Percentiles rank a stretch among this genome's conserved stretches.
These are phyloP conservation scores for Diaporthe sp. DNA, from an alignment of 2,329 filamentous ascomycete species.

Conservation along the genomic window DNA sequence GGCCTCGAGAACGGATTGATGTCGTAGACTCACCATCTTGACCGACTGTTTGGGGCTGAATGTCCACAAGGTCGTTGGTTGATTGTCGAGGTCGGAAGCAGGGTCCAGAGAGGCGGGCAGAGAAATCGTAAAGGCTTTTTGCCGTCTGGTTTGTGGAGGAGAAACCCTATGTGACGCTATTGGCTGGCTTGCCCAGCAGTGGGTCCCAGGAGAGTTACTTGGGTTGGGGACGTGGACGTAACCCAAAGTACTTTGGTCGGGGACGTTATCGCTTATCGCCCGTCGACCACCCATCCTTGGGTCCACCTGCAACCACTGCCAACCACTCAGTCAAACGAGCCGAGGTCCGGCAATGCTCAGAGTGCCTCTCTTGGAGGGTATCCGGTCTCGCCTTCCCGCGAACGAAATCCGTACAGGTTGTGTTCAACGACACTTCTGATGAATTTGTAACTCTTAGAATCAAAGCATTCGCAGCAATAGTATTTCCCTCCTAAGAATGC, in stretches of 20 bases:
- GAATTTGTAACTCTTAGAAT: neutral
- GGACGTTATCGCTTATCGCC: slow-evolving; percentile 30
- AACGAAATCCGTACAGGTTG: neutral
- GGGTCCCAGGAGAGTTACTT: slow-evolving; percentile 16
- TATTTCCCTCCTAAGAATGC: slow-evolving; percentile 38
- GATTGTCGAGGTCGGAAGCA: slow-evolving; percentile 53
- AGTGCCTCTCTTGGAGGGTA: neutral
- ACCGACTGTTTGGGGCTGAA: slow-evolving; percentile 62
- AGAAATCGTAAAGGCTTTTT: slow-evolving; percentile 23
- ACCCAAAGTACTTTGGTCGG: slow-evolving; percentile 11
- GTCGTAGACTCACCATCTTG: slow-evolving; percentile 78
- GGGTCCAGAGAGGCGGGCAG: slow-evolving; percentile 42
- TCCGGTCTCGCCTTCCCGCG: slow-evolving; percentile 6
- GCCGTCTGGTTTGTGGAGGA: slow-evolving; percentile 24
- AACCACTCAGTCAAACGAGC: neutral
- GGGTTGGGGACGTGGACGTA: slow-evolving; percentile 4
- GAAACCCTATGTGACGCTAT: slow-evolving; percentile 31
- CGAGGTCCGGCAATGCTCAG: slow-evolving; percentile 13
- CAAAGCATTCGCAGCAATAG: neutral
- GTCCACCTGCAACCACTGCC: neutral
- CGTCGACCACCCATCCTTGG: neutral
- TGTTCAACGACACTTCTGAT: neutral
- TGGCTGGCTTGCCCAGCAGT: slow-evolving; percentile 25
- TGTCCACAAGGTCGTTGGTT: slow-evolving; percentile 48
- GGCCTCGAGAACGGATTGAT: slow-evolving; percentile 14